Evolutionary conservation across 1,139 yeast genomes (phyloP).

Genomic region (Hansenula lynferdii): DNA sequence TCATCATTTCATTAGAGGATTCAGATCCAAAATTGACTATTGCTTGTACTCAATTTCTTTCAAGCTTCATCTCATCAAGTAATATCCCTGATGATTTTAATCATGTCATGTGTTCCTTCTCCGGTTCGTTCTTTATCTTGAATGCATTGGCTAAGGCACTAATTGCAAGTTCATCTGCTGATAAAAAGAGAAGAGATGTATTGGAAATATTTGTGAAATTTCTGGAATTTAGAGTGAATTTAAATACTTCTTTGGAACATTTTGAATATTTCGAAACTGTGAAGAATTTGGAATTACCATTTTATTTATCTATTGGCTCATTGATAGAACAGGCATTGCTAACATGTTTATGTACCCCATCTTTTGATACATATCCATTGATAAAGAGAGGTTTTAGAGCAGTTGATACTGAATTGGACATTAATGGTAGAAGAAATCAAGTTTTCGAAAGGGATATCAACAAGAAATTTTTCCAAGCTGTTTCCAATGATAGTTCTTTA

Average conservation of each 20-base stretch:
- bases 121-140: slow-evolving; percentile 18
- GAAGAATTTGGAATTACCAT: slow-evolving; percentile 20
- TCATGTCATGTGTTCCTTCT: slow-evolving; percentile 17
- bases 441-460: slow-evolving; percentile 27
- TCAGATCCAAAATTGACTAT: slow-evolving; percentile 15
- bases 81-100: slow-evolving; percentile 18
- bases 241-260: slow-evolving; percentile 12
- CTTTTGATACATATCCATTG: slow-evolving; percentile 48
- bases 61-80: slow-evolving; percentile 13
- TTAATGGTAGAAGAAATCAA: slow-evolving; percentile 19
- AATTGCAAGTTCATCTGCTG: slow-evolving; percentile 14
- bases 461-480: slow-evolving; percentile 41
- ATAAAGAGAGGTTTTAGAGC: slow-evolving; percentile 45
- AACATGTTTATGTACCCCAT: slow-evolving; percentile 51
- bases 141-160: slow-evolving; percentile 15
- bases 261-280: slow-evolving; percentile 18
- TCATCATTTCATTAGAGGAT: slow-evolving; percentile 22
- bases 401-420: slow-evolving; percentile 36
- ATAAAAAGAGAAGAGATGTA: slow-evolving; percentile 15
- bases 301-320: slow-evolving; percentile 22
- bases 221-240: slow-evolving; percentile 17
- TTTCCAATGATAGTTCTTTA: slow-evolving; percentile 52
- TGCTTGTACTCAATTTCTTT: slow-evolving; percentile 18
- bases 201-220: slow-evolving; percentile 21
- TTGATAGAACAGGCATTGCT: slow-evolving; percentile 41